Evolutionary conservation across 768 basidiomycete species (phyloP).

Genomic region (Sarcodon sp.): DNA sequence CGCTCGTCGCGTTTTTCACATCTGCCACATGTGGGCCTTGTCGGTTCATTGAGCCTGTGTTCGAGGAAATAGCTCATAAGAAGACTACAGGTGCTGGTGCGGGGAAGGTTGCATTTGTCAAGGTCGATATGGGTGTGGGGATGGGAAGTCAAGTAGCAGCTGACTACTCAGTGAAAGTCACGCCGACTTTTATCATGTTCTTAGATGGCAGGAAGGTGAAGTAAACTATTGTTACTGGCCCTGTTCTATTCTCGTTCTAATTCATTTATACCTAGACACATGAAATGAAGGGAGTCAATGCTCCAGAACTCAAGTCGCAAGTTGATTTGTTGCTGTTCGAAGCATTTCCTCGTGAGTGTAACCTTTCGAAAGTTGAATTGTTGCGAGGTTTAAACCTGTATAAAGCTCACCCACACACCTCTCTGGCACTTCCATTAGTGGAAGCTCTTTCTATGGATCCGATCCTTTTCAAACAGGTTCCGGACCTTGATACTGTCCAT

Average conservation of each 20-base stretch:
- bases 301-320: constrained; percentile 56
- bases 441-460: constrained; percentile 56
- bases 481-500: constrained; percentile 50
- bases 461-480: constrained; percentile 64
- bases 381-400: not conserved
- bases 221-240: not conserved
- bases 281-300: constrained; percentile 64
- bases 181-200: constrained; percentile 89
- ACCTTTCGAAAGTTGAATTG: not conserved
- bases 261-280: constrained; percentile 28
- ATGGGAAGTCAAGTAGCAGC: constrained; percentile 45
- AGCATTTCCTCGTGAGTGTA: constrained; percentile 64
- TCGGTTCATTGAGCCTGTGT: constrained; percentile 71
- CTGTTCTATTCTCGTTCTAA: not conserved
- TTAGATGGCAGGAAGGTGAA: constrained; percentile 58
- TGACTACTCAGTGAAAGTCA: constrained; percentile 57
- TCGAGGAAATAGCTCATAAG: constrained; percentile 62
- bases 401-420: constrained; percentile 65
- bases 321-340: constrained; percentile 63
- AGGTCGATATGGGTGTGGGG: constrained; percentile 71
- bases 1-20: constrained; percentile 75
- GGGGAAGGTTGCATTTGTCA: constrained; percentile 61
- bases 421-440: constrained; percentile 44
- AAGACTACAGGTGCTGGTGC: constrained; percentile 24
- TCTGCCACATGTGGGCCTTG: constrained; percentile 69